These are phyloP conservation scores for Elongisporangium undulatum DNA, from an alignment of 352 stramenopile genomes.

Conservation along the genomic window DNA sequence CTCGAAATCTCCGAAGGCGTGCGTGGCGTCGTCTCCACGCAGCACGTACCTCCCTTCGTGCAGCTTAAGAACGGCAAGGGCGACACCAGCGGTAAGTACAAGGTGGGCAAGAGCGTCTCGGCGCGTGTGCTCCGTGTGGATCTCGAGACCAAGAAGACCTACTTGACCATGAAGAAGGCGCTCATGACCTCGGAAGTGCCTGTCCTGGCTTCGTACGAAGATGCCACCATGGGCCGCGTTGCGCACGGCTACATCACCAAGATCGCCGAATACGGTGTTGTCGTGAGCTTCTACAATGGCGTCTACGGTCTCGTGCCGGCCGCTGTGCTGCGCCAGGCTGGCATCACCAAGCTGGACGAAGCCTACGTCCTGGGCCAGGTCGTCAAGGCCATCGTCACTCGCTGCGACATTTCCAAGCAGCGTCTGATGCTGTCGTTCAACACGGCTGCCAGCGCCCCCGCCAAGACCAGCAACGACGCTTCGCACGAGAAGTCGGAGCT, in stretches of 20 bases:
- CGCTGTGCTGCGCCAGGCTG: constrained; percentile 75
- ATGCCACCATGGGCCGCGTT: constrained; percentile 67
- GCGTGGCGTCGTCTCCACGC: constrained; percentile 58
- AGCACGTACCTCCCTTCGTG: constrained; percentile 79
- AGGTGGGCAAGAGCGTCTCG: constrained; percentile 67
- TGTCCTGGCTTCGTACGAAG: constrained; percentile 70
- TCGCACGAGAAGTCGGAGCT: constrained; percentile 26
- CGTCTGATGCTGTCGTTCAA: constrained; percentile 87
- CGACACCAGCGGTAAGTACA: constrained; percentile 70
- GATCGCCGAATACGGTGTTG: constrained; percentile 90
- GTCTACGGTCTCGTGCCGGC: constrained; percentile 92
- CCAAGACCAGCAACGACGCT: constrained; percentile 10
- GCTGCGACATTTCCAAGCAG: constrained; percentile 72
- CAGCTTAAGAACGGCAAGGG: constrained; percentile 54
- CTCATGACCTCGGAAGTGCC: constrained; percentile 74
- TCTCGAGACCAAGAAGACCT: constrained; percentile 90
- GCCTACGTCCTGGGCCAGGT: constrained; percentile 87
- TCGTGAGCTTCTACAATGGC: constrained; percentile 96
- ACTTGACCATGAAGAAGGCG: constrained; percentile 88
- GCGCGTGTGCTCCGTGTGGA: constrained; percentile 84
- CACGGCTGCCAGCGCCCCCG: constrained; percentile 20
- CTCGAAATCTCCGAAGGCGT: constrained; percentile 85
- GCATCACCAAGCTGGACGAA: constrained; percentile 79
- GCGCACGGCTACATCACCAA: constrained; percentile 93
- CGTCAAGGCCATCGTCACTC: constrained; percentile 73